Evolutionary conservation across 1,139 yeast species (phyloP).

Genomic region (Debaryomyces sp.): DNA sequence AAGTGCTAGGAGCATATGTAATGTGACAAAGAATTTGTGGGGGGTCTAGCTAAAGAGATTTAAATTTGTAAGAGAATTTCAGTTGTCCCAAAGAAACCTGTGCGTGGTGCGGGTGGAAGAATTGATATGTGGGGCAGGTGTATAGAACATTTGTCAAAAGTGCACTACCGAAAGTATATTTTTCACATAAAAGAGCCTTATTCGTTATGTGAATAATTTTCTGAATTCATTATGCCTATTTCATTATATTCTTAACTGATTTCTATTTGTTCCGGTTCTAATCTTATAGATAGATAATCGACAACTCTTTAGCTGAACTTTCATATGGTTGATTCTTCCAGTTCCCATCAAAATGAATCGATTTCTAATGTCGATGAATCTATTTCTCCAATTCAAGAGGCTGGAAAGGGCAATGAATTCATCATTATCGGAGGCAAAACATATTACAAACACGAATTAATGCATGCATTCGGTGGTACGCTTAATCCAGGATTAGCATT

Average conservation of each 20-base stretch:
- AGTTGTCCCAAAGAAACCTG: no score
- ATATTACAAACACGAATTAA: constrained; percentile 30
- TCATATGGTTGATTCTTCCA: not conserved
- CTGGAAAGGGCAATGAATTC: constrained; percentile 28
- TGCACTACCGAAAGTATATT: not conserved
- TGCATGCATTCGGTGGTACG: constrained; percentile 36
- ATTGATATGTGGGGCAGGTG: not conserved
- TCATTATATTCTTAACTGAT: not conserved
- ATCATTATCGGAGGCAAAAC: constrained; percentile 27
- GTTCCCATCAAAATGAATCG: not conserved
- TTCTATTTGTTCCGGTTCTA: not conserved
- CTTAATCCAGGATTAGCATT: constrained; percentile 43
- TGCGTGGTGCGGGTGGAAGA: not conserved
- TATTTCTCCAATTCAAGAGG: constrained; percentile 7
- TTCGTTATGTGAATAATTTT: not conserved
- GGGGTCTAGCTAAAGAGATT: not conserved
- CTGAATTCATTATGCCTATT: no score
- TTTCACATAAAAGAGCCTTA: not conserved
- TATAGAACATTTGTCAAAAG: not conserved
- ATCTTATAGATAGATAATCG: no score
- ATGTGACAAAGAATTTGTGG: not conserved
- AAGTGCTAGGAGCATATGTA: no score
- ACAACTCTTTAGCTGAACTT: not conserved
- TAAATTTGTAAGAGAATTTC: not conserved
- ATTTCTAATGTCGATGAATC: not conserved